phyloP scores from a whole-genome alignment of 257 asterid species.

The Leonotis leonurus region DNA sequence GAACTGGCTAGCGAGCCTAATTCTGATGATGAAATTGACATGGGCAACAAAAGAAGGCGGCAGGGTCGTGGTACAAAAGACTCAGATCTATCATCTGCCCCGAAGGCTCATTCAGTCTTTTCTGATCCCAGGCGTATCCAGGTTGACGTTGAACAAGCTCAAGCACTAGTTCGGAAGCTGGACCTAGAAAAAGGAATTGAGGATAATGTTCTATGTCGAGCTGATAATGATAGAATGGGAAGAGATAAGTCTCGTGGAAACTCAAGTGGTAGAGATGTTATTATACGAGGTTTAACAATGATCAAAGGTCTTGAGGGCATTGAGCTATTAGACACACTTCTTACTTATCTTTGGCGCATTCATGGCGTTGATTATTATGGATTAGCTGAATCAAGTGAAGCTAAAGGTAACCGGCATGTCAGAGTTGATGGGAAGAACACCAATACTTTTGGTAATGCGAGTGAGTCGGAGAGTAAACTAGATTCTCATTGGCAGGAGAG shows the following conservation, averaged over 20 bases:
- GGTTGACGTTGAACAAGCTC: slow-evolving; percentile 76
- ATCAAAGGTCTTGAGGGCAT: slow-evolving; percentile 88
- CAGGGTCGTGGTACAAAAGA: slow-evolving; percentile 56
- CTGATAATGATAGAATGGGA: slow-evolving; percentile 71
- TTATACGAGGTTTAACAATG: slow-evolving; percentile 64
- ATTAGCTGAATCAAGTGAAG: slow-evolving; percentile 67
- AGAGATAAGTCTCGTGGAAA: slow-evolving; percentile 80
- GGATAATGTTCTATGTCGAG: slow-evolving; percentile 67
- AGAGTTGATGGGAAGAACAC: slow-evolving; percentile 58
- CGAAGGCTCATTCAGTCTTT: slow-evolving; percentile 75
- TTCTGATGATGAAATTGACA: slow-evolving; percentile 75
- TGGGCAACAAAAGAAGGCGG: slow-evolving; percentile 57
- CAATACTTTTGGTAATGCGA: slow-evolving; percentile 41
- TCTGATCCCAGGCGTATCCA: slow-evolving; percentile 76
- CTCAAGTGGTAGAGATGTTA: slow-evolving; percentile 82
- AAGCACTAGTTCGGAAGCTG: slow-evolving; percentile 73
- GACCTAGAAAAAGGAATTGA: slow-evolving; percentile 87
- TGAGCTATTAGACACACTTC: slow-evolving; percentile 85
- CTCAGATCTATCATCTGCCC: slow-evolving; percentile 59
- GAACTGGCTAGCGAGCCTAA: slow-evolving; percentile 62
- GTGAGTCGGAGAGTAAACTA: slow-evolving; percentile 72
- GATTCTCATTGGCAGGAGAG: slow-evolving; percentile 84
- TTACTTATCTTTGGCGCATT: slow-evolving; percentile 95
- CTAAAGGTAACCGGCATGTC: slow-evolving; percentile 82
- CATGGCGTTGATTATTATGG: slow-evolving; percentile 99